Conservation (phyloP, 2,329 filamentous ascomycete genomes). For the Immersiporthe knoxdaviesiana region DNA sequence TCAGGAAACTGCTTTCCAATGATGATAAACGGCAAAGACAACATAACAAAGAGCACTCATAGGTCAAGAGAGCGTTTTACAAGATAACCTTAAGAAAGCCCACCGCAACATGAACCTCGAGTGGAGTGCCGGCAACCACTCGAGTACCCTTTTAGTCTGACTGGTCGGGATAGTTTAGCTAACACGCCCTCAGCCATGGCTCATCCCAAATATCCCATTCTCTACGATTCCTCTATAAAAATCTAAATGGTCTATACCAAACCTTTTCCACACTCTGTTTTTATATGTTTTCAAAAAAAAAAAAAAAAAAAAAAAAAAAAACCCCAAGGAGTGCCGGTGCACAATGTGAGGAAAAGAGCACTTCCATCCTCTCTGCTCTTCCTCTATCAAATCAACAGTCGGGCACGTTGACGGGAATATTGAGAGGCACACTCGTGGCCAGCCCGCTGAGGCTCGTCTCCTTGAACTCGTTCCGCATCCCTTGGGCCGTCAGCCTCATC, state of each 20-base stretch:
- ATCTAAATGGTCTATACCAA: not conserved
- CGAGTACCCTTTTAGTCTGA: not conserved
- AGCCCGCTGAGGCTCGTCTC: slow-evolving; percentile 55
- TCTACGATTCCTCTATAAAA: not conserved
- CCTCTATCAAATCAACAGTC: slow-evolving; percentile 43
- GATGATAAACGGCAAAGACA: too few species aligned
- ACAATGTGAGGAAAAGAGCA: not conserved
- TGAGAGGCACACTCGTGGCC: slow-evolving; percentile 53
- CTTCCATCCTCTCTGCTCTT: not conserved
- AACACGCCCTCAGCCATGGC: too few species aligned
- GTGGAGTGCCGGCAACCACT: too few species aligned
- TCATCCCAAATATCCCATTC: not conserved
- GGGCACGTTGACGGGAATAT: slow-evolving; percentile 57
- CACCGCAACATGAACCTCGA: too few species aligned
- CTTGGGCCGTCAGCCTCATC: slow-evolving; percentile 54
- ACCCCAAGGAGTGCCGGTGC: not conserved
- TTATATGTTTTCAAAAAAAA: too few species aligned
- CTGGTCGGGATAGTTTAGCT: not conserved
- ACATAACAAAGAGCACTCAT: not conserved
- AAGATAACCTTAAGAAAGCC: not conserved
- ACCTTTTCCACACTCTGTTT: too few species aligned
- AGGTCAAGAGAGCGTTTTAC: not conserved
- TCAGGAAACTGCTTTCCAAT: too few species aligned
- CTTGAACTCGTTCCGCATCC: slow-evolving; percentile 58
- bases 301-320: too few species aligned